A percentile compares a stretch with the other conserved stretches of the same genome.
Evolutionary conservation across 805 yeast species (phyloP).

Genomic region (Candida silvatica): DNA sequence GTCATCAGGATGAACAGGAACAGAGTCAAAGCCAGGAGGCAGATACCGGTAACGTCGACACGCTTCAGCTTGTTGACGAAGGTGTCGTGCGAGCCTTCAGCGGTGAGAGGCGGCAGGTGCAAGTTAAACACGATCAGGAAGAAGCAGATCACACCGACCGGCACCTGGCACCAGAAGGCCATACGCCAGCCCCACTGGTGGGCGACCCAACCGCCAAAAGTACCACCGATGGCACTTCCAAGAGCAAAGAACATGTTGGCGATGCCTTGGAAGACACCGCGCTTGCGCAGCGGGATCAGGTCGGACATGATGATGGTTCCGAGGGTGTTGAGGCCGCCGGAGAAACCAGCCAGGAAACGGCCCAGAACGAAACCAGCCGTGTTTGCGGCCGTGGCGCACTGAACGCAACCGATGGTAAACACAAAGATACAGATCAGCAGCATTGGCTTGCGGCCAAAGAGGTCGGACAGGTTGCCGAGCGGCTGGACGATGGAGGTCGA

Average conservation of each 20-base stretch:
- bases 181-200: slow-evolving; percentile 58
- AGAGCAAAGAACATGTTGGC: slow-evolving; percentile 72
- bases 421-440: slow-evolving; percentile 41
- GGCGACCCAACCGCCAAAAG: slow-evolving; percentile 50
- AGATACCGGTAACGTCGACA: slow-evolving; percentile 41
- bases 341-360: slow-evolving; percentile 74
- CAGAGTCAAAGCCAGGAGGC: slow-evolving; percentile 24
- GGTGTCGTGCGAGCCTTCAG: slow-evolving; percentile 23
- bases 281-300: slow-evolving; percentile 66
- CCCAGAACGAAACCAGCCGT: slow-evolving; percentile 41
- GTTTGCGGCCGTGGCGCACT: slow-evolving; percentile 44
- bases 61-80: slow-evolving; percentile 36
- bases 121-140: slow-evolving; percentile 32
- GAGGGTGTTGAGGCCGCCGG: slow-evolving; percentile 81
- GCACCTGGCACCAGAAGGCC: slow-evolving; percentile 48
- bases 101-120: slow-evolving; percentile 33
- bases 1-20: slow-evolving; percentile 26
- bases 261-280: slow-evolving; percentile 83
- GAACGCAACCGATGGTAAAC: slow-evolving; percentile 50
- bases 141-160: slow-evolving; percentile 33
- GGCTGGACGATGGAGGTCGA: slow-evolving; percentile 73
- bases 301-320: slow-evolving; percentile 75
- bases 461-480: slow-evolving; percentile 62
- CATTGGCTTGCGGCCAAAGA: slow-evolving; percentile 55
- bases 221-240: slow-evolving; percentile 73